A percentile compares a stretch with the other conserved stretches of the same genome.
These are phyloP conservation scores for Mycena latifolia DNA, from an alignment of 768 basidiomycete genomes.

Conservation along the genomic window DNA sequence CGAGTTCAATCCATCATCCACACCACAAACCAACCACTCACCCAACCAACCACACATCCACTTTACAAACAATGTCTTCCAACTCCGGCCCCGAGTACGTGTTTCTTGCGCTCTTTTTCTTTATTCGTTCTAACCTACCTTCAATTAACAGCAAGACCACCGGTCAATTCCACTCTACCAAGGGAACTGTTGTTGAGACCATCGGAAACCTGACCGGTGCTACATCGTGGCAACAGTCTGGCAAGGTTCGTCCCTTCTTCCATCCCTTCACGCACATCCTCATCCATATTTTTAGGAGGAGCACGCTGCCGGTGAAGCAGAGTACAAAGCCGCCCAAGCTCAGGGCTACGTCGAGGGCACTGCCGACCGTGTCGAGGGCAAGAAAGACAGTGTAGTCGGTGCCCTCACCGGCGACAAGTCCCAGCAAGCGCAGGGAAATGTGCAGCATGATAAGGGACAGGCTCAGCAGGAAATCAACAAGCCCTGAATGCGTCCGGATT, in stretches of 20 bases:
- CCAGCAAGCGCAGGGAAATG: conserved; percentile 56
- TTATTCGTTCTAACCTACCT: background rate
- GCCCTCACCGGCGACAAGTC: conserved; percentile 53
- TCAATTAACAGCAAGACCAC: conserved; percentile 26
- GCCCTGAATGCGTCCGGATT: no score
- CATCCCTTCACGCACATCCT: background rate
- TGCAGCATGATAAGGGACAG: conserved; percentile 62
- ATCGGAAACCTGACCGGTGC: conserved; percentile 55
- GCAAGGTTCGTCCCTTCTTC: conserved; percentile 37
- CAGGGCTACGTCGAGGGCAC: conserved; percentile 54
- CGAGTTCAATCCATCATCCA: background rate
- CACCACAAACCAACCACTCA: background rate
- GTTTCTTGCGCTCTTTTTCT: background rate
- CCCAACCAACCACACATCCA: background rate
- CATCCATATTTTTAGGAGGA: conserved; percentile 39
- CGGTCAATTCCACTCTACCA: conserved; percentile 31
- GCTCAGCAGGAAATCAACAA: conserved; percentile 54
- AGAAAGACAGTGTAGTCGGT: conserved; percentile 50
- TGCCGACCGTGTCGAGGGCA: conserved; percentile 50
- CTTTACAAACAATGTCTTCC: conserved; percentile 22
- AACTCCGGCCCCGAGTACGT: conserved; percentile 22
- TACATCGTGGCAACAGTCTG: conserved; percentile 47
- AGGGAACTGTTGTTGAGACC: conserved; percentile 32
- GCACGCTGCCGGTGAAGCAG: conserved; percentile 53
- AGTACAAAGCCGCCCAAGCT: conserved; percentile 48